Evolutionary conservation across 225 moss, liverwort and hornwort genomes (phyloP).

Genomic region (Pseudisothecium myosuroides): DNA sequence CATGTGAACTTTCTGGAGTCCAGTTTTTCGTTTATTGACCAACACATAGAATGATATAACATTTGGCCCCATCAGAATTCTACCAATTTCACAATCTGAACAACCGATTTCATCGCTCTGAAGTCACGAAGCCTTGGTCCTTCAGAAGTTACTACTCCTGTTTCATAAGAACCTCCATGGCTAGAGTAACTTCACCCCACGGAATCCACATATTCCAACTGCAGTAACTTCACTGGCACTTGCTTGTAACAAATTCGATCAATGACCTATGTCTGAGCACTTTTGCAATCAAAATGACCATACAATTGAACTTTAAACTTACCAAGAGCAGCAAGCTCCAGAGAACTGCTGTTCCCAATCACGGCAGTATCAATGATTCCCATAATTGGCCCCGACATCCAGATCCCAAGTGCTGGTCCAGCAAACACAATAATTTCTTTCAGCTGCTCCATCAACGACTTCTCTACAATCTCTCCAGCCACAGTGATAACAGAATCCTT

Average conservation of each 20-base stretch:
- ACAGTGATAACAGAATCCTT: neutral
- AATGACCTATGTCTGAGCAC: neutral
- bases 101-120: neutral
- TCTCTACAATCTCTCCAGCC: conserved; percentile 8
- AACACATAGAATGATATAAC: neutral
- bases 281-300: neutral
- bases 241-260: neutral
- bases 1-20: neutral
- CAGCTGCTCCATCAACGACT: conserved; percentile 55
- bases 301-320: neutral
- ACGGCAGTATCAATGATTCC: conserved; percentile 86
- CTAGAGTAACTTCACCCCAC: neutral
- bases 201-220: neutral
- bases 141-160: neutral
- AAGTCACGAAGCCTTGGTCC: neutral
- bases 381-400: conserved; percentile 93
- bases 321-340: conserved; percentile 94
- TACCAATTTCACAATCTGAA: neutral
- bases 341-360: conserved; percentile 79
- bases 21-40: neutral
- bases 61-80: neutral
- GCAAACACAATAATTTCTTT: conserved; percentile 81
- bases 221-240: neutral
- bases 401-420: conserved; percentile 88
- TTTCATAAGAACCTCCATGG: neutral